A percentile compares a stretch with the other conserved stretches of the same genome.
These are phyloP conservation scores for Lithospermum erythrorhizon DNA, from an alignment of 257 asterid genomes.

Conservation along the genomic window DNA sequence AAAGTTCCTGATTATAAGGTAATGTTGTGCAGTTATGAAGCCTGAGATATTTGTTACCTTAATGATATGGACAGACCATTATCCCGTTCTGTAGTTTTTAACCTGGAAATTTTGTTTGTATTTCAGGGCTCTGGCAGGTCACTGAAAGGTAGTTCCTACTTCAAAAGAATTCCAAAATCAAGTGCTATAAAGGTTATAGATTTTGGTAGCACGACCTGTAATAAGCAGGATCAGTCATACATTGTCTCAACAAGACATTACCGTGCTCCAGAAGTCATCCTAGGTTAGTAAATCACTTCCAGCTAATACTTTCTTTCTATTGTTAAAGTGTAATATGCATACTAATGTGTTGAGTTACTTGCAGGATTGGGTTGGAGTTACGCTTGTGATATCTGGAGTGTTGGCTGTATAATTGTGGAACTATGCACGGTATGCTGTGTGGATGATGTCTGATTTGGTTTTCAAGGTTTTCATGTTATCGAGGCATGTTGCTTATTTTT, in stretches of 20 bases:
- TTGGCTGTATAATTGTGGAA: slow-evolving; percentile 87
- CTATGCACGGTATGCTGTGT: slow-evolving; percentile 61
- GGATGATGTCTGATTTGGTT: neutral
- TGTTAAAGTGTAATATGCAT: neutral
- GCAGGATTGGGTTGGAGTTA: slow-evolving; percentile 88
- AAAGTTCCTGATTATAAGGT: no score
- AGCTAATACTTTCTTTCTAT: no score
- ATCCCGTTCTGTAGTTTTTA: no score
- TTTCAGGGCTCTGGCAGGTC: slow-evolving; percentile 53
- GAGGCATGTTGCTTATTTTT: neutral
- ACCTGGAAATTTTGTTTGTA: no score
- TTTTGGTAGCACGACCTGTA: slow-evolving; percentile 84
- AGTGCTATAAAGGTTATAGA: slow-evolving; percentile 90
- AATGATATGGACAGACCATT: no score
- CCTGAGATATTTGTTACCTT: no score
- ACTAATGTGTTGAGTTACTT: neutral
- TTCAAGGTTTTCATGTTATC: neutral
- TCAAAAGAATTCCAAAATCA: slow-evolving; percentile 68
- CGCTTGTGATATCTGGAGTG: slow-evolving; percentile 92
- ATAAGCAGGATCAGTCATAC: slow-evolving; percentile 56
- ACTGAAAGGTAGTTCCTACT: slow-evolving; percentile 49
- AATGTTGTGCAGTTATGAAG: no score
- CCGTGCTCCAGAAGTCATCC: slow-evolving; percentile 87
- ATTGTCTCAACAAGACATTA: slow-evolving; percentile 81
- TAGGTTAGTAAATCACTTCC: slow-evolving; percentile 33